phyloP scores from a whole-genome alignment of 129 eudicot genomes.

The Flaveria brownii region DNA sequence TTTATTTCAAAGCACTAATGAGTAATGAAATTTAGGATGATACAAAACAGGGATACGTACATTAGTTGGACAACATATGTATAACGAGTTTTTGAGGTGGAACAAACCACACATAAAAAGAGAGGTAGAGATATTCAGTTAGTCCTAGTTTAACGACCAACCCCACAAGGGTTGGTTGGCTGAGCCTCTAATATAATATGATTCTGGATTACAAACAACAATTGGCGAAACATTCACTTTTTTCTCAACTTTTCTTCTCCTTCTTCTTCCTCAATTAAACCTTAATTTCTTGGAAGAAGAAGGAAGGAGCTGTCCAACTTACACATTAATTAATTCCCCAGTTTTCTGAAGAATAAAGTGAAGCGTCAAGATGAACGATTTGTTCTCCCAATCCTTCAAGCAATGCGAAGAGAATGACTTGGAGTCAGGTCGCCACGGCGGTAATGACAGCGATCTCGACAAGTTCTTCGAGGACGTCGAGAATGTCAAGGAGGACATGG shows the following conservation, averaged over 20 bases:
- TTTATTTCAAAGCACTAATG: too few species aligned
- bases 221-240: constrained; percentile 13
- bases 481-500: constrained; percentile 75
- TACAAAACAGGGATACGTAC: not conserved
- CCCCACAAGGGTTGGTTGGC: constrained; percentile 22
- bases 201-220: not conserved
- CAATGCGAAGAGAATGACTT: constrained; percentile 34
- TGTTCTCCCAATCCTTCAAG: constrained; percentile 42
- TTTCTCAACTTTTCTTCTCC: constrained; percentile 38
- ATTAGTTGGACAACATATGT: not conserved
- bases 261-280: constrained; percentile 34
- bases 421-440: constrained; percentile 33
- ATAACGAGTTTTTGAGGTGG: not conserved
- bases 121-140: constrained; percentile 10
- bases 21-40: not conserved
- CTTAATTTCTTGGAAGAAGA: constrained; percentile 33
- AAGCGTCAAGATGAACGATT: constrained; percentile 39
- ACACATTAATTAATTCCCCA: not conserved
- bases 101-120: constrained; percentile 16
- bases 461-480: constrained; percentile 80
- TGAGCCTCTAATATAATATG: constrained; percentile 3
- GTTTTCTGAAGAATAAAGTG: constrained; percentile 15
- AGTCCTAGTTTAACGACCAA: constrained; percentile 28
- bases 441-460: constrained; percentile 58
- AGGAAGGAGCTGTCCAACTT: constrained; percentile 39